These are phyloP conservation scores for Aspergillus novofumigatus DNA, from an alignment of 2,329 filamentous ascomycete genomes.

Conservation along the genomic window DNA sequence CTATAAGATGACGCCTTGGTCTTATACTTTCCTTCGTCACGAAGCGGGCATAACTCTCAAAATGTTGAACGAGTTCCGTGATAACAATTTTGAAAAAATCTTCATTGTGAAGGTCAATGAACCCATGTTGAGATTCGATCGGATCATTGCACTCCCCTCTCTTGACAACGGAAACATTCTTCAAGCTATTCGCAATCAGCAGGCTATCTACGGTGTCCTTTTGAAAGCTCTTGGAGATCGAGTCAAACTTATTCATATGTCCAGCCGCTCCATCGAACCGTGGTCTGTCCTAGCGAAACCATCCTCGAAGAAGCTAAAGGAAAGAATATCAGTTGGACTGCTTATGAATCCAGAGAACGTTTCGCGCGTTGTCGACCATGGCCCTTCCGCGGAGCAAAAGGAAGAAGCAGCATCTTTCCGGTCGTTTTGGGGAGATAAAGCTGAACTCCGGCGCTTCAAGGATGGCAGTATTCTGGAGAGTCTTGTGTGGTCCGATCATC, in stretches of 20 bases:
- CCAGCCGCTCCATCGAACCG: constrained; percentile 33
- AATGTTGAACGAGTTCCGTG: constrained; percentile 67
- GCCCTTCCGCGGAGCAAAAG: constrained; percentile 80
- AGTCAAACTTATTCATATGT: constrained; percentile 62
- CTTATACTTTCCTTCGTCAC: constrained; percentile 66
- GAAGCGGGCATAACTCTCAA: constrained; percentile 71
- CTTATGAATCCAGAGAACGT: constrained; percentile 69
- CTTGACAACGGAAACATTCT: constrained; percentile 24
- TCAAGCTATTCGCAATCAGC: constrained; percentile 27
- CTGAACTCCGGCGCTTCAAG: constrained; percentile 89
- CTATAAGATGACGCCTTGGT: constrained; percentile 88
- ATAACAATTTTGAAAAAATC: constrained; percentile 77
- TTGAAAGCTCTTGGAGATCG: constrained; percentile 71
- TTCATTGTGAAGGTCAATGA: constrained; percentile 66
- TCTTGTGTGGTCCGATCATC: constrained; percentile 72
- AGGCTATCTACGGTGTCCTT: constrained; percentile 59
- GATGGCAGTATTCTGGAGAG: constrained; percentile 93
- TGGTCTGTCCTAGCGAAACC: constrained; percentile 49
- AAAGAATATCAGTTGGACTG: constrained; percentile 59
- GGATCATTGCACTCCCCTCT: constrained; percentile 39
- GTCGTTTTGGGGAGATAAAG: constrained; percentile 90
- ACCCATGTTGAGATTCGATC: constrained; percentile 53
- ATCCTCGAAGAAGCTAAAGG: constrained; percentile 22
- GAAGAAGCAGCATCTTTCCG: constrained; percentile 77
- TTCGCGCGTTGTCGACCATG: constrained; percentile 76